Evolutionary conservation across 83 land plant species (phyloP).

Genomic region (Diphasiastrum complanatum): DNA sequence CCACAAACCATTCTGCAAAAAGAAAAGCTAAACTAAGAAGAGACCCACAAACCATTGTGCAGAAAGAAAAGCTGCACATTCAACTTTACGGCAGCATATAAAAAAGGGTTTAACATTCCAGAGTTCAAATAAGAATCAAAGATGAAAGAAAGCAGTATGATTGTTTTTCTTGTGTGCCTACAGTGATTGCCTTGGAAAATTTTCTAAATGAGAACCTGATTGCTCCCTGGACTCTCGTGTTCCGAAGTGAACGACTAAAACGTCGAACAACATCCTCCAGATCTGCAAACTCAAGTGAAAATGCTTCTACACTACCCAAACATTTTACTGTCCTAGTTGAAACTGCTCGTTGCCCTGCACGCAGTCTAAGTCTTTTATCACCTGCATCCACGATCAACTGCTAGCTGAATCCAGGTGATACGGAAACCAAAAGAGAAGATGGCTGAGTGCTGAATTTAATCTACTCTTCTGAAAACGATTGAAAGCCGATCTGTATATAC

Average conservation of each 20-base stretch:
- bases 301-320: constrained; percentile 33
- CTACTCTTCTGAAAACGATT: neutral
- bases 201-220: constrained; percentile 23
- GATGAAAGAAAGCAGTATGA: neutral
- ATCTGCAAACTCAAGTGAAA: constrained; percentile 26
- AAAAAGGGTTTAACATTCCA: no score
- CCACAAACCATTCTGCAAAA: no score
- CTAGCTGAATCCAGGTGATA: constrained; percentile 1
- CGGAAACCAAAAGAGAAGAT: neutral
- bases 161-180: neutral
- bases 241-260: constrained; percentile 23
- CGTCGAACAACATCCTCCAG: constrained; percentile 22
- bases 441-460: neutral
- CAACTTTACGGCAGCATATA: no score
- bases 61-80: no score
- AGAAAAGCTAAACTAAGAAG: no score
- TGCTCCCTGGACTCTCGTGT: constrained; percentile 32
- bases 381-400: constrained; percentile 7
- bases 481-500: neutral
- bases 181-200: neutral
- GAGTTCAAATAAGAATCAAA: no score
- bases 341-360: constrained; percentile 11
- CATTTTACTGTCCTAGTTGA: constrained; percentile 29
- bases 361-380: no score
- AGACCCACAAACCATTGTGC: no score